Conservation (phyloP, 257 asterid genomes). For the Salvia hispanica region DNA sequence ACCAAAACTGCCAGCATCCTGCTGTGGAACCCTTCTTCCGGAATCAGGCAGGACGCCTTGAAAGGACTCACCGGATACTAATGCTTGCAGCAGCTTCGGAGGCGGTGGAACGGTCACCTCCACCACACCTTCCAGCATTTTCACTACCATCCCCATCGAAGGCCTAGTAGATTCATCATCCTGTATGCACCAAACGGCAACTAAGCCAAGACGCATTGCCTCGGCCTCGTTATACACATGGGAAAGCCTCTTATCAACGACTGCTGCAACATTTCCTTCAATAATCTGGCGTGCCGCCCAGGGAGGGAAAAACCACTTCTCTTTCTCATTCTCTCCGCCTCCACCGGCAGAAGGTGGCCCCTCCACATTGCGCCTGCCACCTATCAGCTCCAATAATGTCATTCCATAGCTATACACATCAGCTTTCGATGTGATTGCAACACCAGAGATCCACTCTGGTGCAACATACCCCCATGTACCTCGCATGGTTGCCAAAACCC, state of each 20-base stretch:
- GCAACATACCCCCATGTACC: conserved; percentile 92
- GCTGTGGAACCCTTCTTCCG: conserved; percentile 34
- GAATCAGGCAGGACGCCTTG: conserved; percentile 54
- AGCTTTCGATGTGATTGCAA: conserved; percentile 77
- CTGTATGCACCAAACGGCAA: conserved; percentile 82
- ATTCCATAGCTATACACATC: conserved; percentile 85
- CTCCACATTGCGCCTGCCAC: conserved; percentile 73
- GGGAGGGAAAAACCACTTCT: conserved; percentile 74
- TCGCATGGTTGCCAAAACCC: conserved; percentile 74
- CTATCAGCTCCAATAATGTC: conserved; percentile 68
- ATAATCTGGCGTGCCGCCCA: conserved; percentile 69
- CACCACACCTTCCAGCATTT: conserved; percentile 87
- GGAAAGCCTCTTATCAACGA: conserved; percentile 62
- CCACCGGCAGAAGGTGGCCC: conserved; percentile 59
- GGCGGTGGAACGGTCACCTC: conserved; percentile 65
- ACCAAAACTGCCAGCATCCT: conserved; percentile 37
- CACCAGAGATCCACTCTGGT: conserved; percentile 88
- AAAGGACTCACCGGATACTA: conserved; percentile 80
- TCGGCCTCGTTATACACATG: conserved; percentile 43
- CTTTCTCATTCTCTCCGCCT: conserved; percentile 42
- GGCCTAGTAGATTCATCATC: conserved; percentile 75
- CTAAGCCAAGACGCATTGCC: conserved; percentile 57
- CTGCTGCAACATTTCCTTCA: conserved; percentile 53
- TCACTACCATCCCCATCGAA: conserved; percentile 82
- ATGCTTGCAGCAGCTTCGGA: conserved; percentile 81